Conservation (phyloP, 2,329 filamentous ascomycete species). For the Graphiopsis chlorocephala region DNA sequence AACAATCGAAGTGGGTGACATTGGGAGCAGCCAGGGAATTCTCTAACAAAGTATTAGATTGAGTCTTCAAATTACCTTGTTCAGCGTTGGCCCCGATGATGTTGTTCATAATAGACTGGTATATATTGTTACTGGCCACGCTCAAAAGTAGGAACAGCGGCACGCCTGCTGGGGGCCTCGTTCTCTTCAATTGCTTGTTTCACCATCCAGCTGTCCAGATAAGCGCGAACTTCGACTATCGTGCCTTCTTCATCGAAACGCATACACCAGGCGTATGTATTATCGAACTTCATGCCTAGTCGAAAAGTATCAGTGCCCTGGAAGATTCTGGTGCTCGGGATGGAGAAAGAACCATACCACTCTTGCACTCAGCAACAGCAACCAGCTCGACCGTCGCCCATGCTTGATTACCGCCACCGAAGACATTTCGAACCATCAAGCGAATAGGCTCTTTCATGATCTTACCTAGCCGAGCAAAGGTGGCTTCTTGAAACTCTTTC, state of each 20-base stretch:
- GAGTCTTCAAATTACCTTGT: background rate
- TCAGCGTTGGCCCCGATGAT: background rate
- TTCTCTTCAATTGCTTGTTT: slow-evolving; percentile 21
- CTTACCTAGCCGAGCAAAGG: slow-evolving; percentile 17
- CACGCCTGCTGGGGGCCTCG: slow-evolving; percentile 17
- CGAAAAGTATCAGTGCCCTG: background rate
- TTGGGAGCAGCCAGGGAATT: background rate
- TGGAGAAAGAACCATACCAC: slow-evolving; percentile 20
- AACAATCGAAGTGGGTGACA: background rate
- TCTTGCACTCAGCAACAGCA: slow-evolving; percentile 29
- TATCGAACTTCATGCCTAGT: slow-evolving; percentile 21
- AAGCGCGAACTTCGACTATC: slow-evolving; percentile 28
- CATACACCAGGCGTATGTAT: slow-evolving; percentile 30
- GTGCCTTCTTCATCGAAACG: slow-evolving; percentile 27
- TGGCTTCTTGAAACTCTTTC: slow-evolving; percentile 17
- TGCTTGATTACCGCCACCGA: slow-evolving; percentile 26
- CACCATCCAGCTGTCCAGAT: slow-evolving; percentile 22
- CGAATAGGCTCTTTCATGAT: slow-evolving; percentile 25
- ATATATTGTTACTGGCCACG: background rate
- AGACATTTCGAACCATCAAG: slow-evolving; percentile 27
- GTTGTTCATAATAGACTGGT: background rate
- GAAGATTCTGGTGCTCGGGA: background rate
- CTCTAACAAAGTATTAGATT: background rate
- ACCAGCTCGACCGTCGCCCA: slow-evolving; percentile 31
- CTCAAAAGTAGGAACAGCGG: slow-evolving; percentile 15